These are phyloP conservation scores for Botrytis paeoniae DNA, from an alignment of 2,329 filamentous ascomycete genomes.

Conservation along the genomic window DNA sequence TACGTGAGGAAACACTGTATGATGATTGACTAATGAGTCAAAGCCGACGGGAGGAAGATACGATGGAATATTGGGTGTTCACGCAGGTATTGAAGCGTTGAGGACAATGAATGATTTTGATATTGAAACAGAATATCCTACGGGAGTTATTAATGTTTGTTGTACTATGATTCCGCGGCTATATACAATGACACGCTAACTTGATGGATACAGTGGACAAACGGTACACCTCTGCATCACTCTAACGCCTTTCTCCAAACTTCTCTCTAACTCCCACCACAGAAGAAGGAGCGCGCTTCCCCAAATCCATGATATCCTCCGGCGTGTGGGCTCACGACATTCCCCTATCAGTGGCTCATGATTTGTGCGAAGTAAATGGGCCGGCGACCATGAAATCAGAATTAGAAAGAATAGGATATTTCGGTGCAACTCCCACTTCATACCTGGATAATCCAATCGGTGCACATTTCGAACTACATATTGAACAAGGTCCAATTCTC, in stretches of 20 bases:
- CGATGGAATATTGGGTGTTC: slow-evolving; percentile 70
- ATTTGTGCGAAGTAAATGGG: slow-evolving; percentile 59
- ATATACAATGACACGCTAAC: slow-evolving; percentile 45
- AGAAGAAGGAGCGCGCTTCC: slow-evolving; percentile 83
- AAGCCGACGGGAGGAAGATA: slow-evolving; percentile 65
- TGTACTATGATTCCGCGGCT: neutral
- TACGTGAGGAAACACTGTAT: neutral
- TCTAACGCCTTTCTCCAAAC: neutral
- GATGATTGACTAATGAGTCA: slow-evolving; percentile 42
- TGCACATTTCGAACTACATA: slow-evolving; percentile 80
- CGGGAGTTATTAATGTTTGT: slow-evolving; percentile 30
- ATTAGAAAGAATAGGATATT: slow-evolving; percentile 68
- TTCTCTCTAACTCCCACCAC: neutral
- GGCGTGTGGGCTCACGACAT: slow-evolving; percentile 75
- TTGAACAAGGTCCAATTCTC: slow-evolving; percentile 78
- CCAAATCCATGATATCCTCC: slow-evolving; percentile 69
- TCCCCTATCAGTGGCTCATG: slow-evolving; percentile 58
- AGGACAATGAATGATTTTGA: slow-evolving; percentile 64
- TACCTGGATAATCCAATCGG: slow-evolving; percentile 62
- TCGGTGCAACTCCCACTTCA: slow-evolving; percentile 56
- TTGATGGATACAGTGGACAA: slow-evolving; percentile 17
- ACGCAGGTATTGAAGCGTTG: slow-evolving; percentile 71
- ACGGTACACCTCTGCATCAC: neutral
- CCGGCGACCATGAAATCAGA: slow-evolving; percentile 64
- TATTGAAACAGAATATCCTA: slow-evolving; percentile 60